Percentiles rank a stretch among this genome's conserved stretches.
phyloP scores from a whole-genome alignment of 805 yeast genomes.

The Alloascoidea africana region DNA sequence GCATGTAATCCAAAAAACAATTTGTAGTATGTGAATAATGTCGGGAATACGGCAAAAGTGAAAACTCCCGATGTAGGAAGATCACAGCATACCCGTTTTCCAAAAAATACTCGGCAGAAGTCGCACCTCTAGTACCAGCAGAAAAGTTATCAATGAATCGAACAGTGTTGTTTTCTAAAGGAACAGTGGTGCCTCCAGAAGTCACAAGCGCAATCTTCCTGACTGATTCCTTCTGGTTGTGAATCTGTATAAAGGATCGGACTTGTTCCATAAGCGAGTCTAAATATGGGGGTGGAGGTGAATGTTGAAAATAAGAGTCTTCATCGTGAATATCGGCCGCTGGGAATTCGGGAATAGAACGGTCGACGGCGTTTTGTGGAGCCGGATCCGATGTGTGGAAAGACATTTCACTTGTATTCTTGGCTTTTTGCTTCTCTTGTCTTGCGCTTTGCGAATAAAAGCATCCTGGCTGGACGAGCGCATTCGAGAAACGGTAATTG shows the following conservation, averaged over 20 bases:
- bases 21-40: conserved; percentile 64
- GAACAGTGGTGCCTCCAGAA: conserved; percentile 96
- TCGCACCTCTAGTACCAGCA: conserved; percentile 97
- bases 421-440: too few relatives aligned
- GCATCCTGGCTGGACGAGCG: too few relatives aligned
- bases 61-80: conserved; percentile 83
- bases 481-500: too few relatives aligned
- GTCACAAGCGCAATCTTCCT: conserved; percentile 70
- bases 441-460: too few relatives aligned
- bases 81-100: conserved; percentile 84
- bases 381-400: conserved; percentile 60
- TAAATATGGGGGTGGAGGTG: conserved; percentile 62
- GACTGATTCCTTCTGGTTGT: conserved; percentile 20
- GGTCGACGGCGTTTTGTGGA: conserved; percentile 60
- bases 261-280: conserved; percentile 44
- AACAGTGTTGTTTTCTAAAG: conserved; percentile 92
- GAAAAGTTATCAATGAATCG: conserved; percentile 92
- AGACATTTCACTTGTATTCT: too few relatives aligned
- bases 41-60: conserved; percentile 84
- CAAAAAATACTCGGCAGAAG: conserved; percentile 84
- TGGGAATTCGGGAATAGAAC: conserved; percentile 60
- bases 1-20: conserved; percentile 62
- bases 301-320: conserved; percentile 56
- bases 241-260: conserved; percentile 43
- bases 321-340: conserved; percentile 65